Evolutionary conservation across 805 yeast genomes (phyloP).

Genomic region (Metschnikowia colocasiae): DNA sequence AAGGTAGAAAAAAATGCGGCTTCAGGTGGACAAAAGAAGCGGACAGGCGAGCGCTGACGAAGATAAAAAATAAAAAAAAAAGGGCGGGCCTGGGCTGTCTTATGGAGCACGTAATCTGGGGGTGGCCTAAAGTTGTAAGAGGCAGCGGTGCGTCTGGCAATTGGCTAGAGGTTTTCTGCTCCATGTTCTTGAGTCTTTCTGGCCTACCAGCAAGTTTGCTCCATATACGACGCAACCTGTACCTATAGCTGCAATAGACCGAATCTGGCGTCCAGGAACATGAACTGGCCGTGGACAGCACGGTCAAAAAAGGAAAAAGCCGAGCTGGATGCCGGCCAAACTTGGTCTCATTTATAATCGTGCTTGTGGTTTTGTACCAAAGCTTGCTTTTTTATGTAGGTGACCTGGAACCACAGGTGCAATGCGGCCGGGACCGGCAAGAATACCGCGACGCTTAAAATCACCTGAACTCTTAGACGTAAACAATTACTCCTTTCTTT

Average conservation of each 20-base stretch:
- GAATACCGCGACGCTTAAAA: not conserved
- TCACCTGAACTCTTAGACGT: not conserved
- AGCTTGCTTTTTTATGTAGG: not conserved
- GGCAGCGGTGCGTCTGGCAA: not conserved
- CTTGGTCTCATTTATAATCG: not conserved
- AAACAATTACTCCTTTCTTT: not conserved
- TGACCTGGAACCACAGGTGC: not conserved
- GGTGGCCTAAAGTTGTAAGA: not conserved
- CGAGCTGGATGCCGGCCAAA: not conserved
- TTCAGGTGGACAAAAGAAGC: conserved; percentile 5
- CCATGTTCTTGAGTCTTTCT: not conserved
- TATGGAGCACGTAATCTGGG: not conserved
- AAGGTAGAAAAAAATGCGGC: conserved; percentile 5
- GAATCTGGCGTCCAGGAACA: not conserved
- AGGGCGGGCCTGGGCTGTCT: not conserved
- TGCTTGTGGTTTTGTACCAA: not conserved
- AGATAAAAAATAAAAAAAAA: conserved; percentile 1
- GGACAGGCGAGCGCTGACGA: not conserved
- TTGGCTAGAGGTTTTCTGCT: not conserved
- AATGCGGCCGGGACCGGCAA: not conserved
- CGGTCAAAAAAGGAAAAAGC: not conserved
- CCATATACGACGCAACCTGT: conserved; percentile 4
- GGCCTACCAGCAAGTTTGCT: not conserved
- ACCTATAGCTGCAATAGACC: not conserved
- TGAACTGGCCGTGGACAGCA: not conserved